phyloP scores from a whole-genome alignment of 2,329 filamentous ascomycete species.

The Alternaria gaisen region DNA sequence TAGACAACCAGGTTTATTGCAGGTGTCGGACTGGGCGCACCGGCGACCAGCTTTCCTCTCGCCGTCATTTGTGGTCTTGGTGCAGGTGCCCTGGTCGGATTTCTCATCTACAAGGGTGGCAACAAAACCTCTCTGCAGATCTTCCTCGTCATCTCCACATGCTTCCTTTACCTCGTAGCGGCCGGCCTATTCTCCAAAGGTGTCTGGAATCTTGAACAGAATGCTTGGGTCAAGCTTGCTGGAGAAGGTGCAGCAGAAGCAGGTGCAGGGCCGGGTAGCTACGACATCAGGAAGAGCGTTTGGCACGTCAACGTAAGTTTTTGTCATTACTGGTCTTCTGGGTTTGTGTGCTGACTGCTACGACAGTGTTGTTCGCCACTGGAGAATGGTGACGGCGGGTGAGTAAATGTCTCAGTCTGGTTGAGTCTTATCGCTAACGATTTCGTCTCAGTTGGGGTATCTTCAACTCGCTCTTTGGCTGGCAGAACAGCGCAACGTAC shows the following conservation, averaged over 20 bases:
- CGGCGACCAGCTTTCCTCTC: constrained; percentile 79
- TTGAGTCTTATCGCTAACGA: not conserved
- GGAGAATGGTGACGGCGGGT: constrained; percentile 70
- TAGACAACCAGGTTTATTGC: constrained; percentile 70
- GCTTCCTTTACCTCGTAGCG: constrained; percentile 83
- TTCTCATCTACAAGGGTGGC: constrained; percentile 78
- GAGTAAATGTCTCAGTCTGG: not conserved
- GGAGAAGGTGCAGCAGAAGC: constrained; percentile 70
- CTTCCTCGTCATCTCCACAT: constrained; percentile 84
- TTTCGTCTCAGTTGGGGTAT: constrained; percentile 74
- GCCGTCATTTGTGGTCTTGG: constrained; percentile 76
- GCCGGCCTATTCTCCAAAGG: constrained; percentile 81
- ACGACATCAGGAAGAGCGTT: constrained; percentile 79
- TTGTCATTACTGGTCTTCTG: not conserved
- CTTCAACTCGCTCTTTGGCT: constrained; percentile 86
- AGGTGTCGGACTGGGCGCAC: constrained; percentile 79
- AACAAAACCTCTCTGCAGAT: constrained; percentile 72
- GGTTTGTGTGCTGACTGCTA: constrained; percentile 4
- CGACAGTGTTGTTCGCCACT: constrained; percentile 77
- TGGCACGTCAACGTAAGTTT: constrained; percentile 80
- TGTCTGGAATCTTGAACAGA: constrained; percentile 77
- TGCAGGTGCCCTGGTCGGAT: constrained; percentile 74
- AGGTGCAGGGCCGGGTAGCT: constrained; percentile 75
- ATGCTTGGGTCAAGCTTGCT: constrained; percentile 71
- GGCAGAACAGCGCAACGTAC: constrained; percentile 88